A percentile compares a stretch with the other conserved stretches of the same genome.
Conservation (phyloP, 1,284 basidiomycete genomes). For the Ceratobasidium sp. region DNA sequence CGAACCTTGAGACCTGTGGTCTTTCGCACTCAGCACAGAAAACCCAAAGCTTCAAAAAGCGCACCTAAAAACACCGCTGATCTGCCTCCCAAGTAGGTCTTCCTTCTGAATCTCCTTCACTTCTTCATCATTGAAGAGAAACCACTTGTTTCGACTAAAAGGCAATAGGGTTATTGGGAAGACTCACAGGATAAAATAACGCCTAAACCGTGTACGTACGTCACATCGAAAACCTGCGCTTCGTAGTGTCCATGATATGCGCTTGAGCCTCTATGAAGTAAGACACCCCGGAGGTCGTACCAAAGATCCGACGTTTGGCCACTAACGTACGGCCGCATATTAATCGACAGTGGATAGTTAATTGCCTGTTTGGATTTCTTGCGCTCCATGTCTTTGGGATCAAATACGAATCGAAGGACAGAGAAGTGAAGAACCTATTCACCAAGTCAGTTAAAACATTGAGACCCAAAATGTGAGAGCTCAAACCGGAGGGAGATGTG, state of each 20-base stretch:
- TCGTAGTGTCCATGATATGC: constrained; percentile 95
- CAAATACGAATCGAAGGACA: constrained; percentile 88
- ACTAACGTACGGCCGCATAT: constrained; percentile 74
- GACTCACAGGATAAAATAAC: background rate
- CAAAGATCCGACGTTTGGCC: constrained; percentile 44
- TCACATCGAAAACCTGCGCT: constrained; percentile 82
- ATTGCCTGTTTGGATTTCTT: constrained; percentile 85
- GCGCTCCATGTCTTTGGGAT: constrained; percentile 76
- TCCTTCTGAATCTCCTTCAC: constrained; percentile 45
- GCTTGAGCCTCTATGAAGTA: constrained; percentile 85
- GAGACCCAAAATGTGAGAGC: background rate
- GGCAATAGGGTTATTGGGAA: constrained; percentile 36
- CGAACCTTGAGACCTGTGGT: constrained; percentile 57
- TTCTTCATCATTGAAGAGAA: constrained; percentile 85
- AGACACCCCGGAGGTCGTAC: constrained; percentile 84
- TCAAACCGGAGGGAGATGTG: constrained; percentile 75
- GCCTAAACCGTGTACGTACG: constrained; percentile 59
- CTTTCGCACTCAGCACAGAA: background rate
- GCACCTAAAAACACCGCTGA: constrained; percentile 7
- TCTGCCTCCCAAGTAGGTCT: constrained; percentile 10
- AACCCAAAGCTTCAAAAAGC: background rate
- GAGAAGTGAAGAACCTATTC: constrained; percentile 78
- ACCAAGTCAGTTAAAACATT: background rate
- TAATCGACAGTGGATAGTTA: constrained; percentile 74
- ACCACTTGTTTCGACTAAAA: constrained; percentile 78